Percentiles rank a stretch among this genome's conserved stretches.
Evolutionary conservation across 306 rosid genomes (phyloP).

Genomic region (Rosa multiflora): DNA sequence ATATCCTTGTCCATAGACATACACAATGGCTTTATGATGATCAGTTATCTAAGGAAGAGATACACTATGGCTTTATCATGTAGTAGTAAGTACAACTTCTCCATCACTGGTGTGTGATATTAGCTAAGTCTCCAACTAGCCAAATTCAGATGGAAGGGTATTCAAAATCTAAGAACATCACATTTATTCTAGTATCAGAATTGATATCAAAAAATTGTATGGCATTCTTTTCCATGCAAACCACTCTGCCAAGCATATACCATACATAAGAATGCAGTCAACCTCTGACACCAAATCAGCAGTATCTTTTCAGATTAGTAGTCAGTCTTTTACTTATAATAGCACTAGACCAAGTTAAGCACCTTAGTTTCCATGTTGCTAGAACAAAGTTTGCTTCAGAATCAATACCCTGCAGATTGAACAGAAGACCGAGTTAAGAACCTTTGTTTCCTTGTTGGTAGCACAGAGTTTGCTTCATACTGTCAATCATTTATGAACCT

Average conservation of each 20-base stretch:
- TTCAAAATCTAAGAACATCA: not conserved
- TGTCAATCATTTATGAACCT: conserved; percentile 2
- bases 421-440: conserved; percentile 31
- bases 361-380: conserved; percentile 93
- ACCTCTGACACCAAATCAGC: not conserved
- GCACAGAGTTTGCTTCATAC: conserved; percentile 35
- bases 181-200: not conserved
- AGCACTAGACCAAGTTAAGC: conserved; percentile 23
- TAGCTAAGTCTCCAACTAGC: not conserved
- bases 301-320: not conserved
- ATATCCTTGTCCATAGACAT: not conserved
- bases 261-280: not conserved
- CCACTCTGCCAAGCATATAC: not conserved
- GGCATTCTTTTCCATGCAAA: not conserved
- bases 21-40: not conserved
- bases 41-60: not conserved
- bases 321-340: not conserved
- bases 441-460: conserved; percentile 75
- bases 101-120: not conserved
- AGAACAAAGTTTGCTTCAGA: conserved; percentile 47
- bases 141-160: not conserved
- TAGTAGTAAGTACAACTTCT: not conserved
- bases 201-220: not conserved
- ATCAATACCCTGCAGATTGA: conserved; percentile 47
- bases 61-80: not conserved